Evolutionary conservation across 2,329 filamentous ascomycete genomes (phyloP).

Genomic region (Didymella exigua): DNA sequence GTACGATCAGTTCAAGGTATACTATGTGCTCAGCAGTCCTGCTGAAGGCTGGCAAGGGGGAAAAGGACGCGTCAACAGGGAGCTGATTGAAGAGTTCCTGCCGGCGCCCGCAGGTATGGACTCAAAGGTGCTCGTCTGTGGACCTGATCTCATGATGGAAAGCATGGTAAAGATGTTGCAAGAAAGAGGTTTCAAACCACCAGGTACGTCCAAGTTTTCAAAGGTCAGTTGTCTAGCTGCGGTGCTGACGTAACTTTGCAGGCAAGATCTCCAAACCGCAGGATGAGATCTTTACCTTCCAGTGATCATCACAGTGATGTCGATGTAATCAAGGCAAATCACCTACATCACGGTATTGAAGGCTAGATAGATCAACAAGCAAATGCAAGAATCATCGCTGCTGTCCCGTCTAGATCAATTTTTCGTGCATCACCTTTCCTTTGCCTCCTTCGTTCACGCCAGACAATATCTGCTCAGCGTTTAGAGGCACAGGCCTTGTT

Average conservation of each 20-base stretch:
- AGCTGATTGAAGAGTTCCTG: conserved; percentile 57
- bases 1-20: conserved; percentile 62
- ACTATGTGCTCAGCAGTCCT: conserved; percentile 58
- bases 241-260: not conserved
- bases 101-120: conserved; percentile 52
- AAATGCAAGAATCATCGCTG: too few species aligned
- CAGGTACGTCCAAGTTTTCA: conserved; percentile 9
- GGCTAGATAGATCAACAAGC: too few species aligned
- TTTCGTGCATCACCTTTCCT: too few species aligned
- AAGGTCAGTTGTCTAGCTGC: not conserved
- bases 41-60: conserved; percentile 16
- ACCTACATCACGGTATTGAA: not conserved
- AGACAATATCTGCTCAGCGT: too few species aligned
- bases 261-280: conserved; percentile 55
- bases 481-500: too few species aligned
- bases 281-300: conserved; percentile 64
- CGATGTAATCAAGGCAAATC: not conserved
- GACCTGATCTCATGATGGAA: conserved; percentile 52
- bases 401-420: too few species aligned
- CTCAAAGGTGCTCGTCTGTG: conserved; percentile 64
- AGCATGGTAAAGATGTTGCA: conserved; percentile 16
- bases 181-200: conserved; percentile 20
- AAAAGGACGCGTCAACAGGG: conserved; percentile 45
- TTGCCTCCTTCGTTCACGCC: too few species aligned
- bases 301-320: not conserved